Conservation (phyloP, 2,329 filamentous ascomycete genomes). For the Cytospora piceicola region DNA sequence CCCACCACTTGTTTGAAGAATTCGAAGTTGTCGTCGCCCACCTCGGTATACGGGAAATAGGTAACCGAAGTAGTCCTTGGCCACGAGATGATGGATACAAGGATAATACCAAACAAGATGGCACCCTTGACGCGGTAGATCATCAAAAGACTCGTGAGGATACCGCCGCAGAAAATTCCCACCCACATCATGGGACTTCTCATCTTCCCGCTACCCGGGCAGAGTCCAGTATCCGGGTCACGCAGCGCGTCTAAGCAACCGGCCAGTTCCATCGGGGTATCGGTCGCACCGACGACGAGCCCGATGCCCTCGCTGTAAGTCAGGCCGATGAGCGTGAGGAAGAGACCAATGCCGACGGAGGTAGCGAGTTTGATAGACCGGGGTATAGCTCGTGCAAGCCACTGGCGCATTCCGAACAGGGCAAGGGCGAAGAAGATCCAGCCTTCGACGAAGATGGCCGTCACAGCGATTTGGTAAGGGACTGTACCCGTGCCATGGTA, state of each 20-base stretch:
- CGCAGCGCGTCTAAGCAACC: slow-evolving; percentile 62
- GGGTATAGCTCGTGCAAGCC: slow-evolving; percentile 83
- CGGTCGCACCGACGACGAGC: slow-evolving; percentile 68
- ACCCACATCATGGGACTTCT: slow-evolving; percentile 83
- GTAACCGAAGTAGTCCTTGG: slow-evolving; percentile 76
- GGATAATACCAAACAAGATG: slow-evolving; percentile 79
- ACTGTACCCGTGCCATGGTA: slow-evolving; percentile 74
- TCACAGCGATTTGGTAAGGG: slow-evolving; percentile 75
- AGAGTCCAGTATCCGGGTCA: slow-evolving; percentile 56
- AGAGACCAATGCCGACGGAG: slow-evolving; percentile 83
- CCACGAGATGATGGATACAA: slow-evolving; percentile 90
- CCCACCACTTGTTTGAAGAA: slow-evolving; percentile 89
- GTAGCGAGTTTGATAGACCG: slow-evolving; percentile 85
- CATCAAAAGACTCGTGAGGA: slow-evolving; percentile 80
- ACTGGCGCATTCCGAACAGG: slow-evolving; percentile 80
- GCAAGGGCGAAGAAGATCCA: slow-evolving; percentile 83
- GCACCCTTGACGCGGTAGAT: slow-evolving; percentile 87
- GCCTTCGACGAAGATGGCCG: slow-evolving; percentile 87
- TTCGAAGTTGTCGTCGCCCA: slow-evolving; percentile 73
- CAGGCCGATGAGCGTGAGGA: slow-evolving; percentile 74
- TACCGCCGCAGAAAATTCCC: slow-evolving; percentile 83
- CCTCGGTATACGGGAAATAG: slow-evolving; percentile 74
- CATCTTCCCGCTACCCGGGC: slow-evolving; percentile 72
- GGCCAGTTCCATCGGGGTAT: slow-evolving; percentile 74
- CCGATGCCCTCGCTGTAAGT: slow-evolving; percentile 85